These are phyloP conservation scores for Arthroderma sp. DNA, from an alignment of 2,329 filamentous ascomycete genomes.

Conservation along the genomic window DNA sequence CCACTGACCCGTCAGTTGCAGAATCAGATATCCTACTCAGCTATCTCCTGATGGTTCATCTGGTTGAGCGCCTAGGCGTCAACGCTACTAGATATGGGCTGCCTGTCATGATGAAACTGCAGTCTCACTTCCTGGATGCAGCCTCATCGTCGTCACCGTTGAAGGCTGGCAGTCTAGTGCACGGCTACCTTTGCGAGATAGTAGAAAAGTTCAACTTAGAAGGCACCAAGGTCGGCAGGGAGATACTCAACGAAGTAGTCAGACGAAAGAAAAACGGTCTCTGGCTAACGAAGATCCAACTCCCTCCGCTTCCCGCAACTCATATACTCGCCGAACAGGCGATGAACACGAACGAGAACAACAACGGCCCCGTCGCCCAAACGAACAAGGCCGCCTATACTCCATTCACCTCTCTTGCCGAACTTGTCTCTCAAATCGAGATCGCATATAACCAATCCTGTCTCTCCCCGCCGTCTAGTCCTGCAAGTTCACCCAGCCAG, in stretches of 20 bases:
- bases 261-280: constrained; percentile 60
- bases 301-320: constrained; percentile 53
- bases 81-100: constrained; percentile 68
- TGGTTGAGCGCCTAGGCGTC: constrained; percentile 67
- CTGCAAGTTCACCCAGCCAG: constrained; percentile 56
- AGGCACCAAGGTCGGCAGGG: constrained; percentile 53
- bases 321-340: constrained; percentile 36
- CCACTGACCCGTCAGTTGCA: constrained; percentile 57
- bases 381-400: constrained; percentile 36
- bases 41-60: constrained; percentile 61
- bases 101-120: constrained; percentile 78
- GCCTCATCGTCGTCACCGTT: constrained; percentile 54
- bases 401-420: constrained; percentile 62
- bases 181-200: constrained; percentile 78
- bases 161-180: constrained; percentile 68
- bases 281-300: constrained; percentile 63
- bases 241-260: constrained; percentile 63
- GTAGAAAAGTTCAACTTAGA: constrained; percentile 68
- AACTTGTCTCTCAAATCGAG: constrained; percentile 63
- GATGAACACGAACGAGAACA: constrained; percentile 18
- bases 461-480: constrained; percentile 55
- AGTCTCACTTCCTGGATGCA: constrained; percentile 57
- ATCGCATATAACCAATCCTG: constrained; percentile 48
- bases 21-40: constrained; percentile 66
- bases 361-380: constrained; percentile 15